Evolutionary conservation across 352 stramenopile species (phyloP).

Genomic region (Pythium angustatum): DNA sequence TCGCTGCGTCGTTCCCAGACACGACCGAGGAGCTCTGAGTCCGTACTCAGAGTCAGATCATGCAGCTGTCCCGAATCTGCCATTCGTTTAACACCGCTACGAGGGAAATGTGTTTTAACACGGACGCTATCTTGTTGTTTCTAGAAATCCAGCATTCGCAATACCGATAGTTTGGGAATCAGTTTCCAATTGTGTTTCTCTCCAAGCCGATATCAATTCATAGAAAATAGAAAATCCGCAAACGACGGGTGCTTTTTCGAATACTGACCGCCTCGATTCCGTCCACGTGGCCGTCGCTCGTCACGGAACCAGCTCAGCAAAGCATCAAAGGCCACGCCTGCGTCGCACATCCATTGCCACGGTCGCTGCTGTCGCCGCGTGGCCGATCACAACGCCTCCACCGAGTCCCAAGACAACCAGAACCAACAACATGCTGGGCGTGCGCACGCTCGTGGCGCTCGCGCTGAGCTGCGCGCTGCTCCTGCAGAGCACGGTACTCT

Average conservation of each 20-base stretch:
- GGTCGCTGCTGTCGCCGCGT: background rate
- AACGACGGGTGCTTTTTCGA: background rate
- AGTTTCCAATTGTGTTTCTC: too few relatives aligned
- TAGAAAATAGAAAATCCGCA: conserved; percentile 17
- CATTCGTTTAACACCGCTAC: conserved; percentile 15
- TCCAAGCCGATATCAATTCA: conserved; percentile 11
- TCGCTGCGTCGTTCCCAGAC: conserved; percentile 18
- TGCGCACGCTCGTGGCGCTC: conserved; percentile 29
- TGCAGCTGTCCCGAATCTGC: conserved; percentile 3
- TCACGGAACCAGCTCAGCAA: background rate
- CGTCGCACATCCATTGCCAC: background rate
- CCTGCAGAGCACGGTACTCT: conserved; percentile 17
- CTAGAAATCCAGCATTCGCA: background rate
- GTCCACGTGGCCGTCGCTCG: conserved; percentile 22
- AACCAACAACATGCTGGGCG: conserved; percentile 15
- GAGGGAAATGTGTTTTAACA: conserved; percentile 14
- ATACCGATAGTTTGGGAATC: too few relatives aligned
- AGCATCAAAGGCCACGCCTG: conserved; percentile 12
- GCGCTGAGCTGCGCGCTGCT: conserved; percentile 32
- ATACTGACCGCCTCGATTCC: conserved; percentile 1
- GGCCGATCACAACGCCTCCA: background rate
- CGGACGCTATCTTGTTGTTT: background rate
- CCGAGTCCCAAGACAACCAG: background rate
- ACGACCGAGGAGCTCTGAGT: background rate
- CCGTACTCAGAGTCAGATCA: conserved; percentile 15